Evolutionary conservation across 225 moss, liverwort and hornwort genomes (phyloP), one percentile per base, ranked within the genome.

Genomic region (Thuidium tamariscinum): DNA sequence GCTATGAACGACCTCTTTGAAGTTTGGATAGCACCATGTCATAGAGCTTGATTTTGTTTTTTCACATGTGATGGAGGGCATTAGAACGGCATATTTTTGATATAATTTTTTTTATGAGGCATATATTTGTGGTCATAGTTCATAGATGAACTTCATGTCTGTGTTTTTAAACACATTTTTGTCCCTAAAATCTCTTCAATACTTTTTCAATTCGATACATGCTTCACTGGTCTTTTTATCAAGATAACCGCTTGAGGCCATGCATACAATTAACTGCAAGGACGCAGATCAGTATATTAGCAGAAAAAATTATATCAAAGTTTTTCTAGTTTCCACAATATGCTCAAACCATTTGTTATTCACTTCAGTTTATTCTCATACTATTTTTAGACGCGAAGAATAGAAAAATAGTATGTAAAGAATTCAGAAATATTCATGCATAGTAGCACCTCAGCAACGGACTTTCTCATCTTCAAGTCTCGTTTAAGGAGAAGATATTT

Each of bases 121-220:
- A n/a, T n/a, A n/a, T n/a, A n/a, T n/a, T n/a, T n/a, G n/a, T n/a
- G n/a, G n/a, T n/a, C n/a, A n/a, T n/a, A n/a, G n/a, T n/a, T n/a
- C n/a, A n/a, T n/a, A n/a, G n/a, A n/a, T n/a, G n/a, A n/a, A n/a
- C n/a, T n/a, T n/a, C n/a, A n/a, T n/a, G n/a, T n/a, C n/a, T n/a
- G n/a, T n/a, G n/a, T n/a, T n/a, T n/a, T n/a, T n/a, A n/a, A n/a
- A n/a, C n/a, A n/a, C n/a, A n/a, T n/a, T n/a, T n/a, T n/a, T n/a
- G n/a, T n/a, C n/a, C n/a, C n/a, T n/a, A n/a, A n/a, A n/a, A n/a
- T n/a, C n/a, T n/a, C n/a, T n/a, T n/a, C n/a, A n/a, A n/a, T n/a
- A n/a, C n/a, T n/a, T n/a, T n/a, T n/a, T n/a, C n/a, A n/a, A 98
- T 86, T 95, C 96, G 77, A 96, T 92, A 81, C 90, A 95, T 20